Evolutionary conservation across 192 early-diverging fungal species (phyloP), one percentile per base, ranked within the genome.

Genomic region (Gryganskiella cystojenkinii): DNA sequence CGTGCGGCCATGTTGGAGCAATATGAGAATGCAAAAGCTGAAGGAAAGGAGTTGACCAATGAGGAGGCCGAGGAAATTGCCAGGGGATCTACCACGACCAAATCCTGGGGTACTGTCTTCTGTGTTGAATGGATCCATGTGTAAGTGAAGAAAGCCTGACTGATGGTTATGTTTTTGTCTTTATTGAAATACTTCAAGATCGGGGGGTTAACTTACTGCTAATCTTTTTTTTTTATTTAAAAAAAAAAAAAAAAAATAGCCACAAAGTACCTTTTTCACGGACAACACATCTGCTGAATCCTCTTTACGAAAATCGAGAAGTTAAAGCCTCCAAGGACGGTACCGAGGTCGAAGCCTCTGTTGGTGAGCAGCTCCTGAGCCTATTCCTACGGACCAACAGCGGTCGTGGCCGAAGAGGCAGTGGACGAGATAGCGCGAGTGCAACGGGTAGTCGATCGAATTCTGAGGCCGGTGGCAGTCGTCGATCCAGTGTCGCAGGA

Each of bases 261-360:
- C 84, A 83, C 56, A 76, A 74, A 33, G 70, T 85, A 4, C 79
- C 84, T 19, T 85, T 85, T 43, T 57, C 62, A 20, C 70, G 60
- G 31, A 85, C 84, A 11, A 57, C 81, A 11, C 84, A 83, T 28
- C 61, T 85, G 46, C 58, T 80, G 34, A 85, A 85, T 35, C 74
- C 81, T 4, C 76, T 80, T 33, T 83, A 85, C 55, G 80, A 82
- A 11, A 81, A 85, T 55, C 58, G 84, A 35, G 84, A 85, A 45
- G 70, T 85, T 45, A 85, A 85, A 56, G 80, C 83, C 4, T 83
- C 81, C 28, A 74, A 82, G 42, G 84, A 85, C 54, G 84, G 84
- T 46, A 85, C 84, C 1, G 84, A 85, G 35, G 66, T 85, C 0
- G 84, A 82, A 13, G 62, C 81, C 9, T 19, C 61, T 4, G 80